These are phyloP conservation scores for Yamadazyma dendronema DNA, from an alignment of 1,139 yeast genomes.

Conservation along the genomic window DNA sequence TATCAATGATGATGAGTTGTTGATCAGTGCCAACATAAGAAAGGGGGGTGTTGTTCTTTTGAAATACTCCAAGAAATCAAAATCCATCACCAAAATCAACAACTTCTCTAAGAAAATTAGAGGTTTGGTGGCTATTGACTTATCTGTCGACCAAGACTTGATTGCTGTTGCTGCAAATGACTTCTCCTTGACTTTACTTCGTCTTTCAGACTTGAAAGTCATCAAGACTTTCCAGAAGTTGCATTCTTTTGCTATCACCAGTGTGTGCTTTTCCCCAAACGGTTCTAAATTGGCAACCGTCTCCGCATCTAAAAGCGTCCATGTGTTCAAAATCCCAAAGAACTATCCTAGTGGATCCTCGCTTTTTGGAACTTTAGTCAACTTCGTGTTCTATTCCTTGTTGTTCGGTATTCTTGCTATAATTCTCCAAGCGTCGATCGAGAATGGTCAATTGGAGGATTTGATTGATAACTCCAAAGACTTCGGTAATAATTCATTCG, in stretches of 20 bases:
- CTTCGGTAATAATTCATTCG: conserved; percentile 22
- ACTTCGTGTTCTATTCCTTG: conserved; percentile 41
- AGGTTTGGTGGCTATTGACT: conserved; percentile 71
- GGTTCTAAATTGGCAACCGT: conserved; percentile 70
- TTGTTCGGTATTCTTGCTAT: conserved; percentile 48
- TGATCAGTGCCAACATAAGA: conserved; percentile 56
- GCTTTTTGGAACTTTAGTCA: conserved; percentile 37
- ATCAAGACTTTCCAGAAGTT: conserved; percentile 55
- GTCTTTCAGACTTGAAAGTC: conserved; percentile 49
- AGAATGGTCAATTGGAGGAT: conserved; percentile 35
- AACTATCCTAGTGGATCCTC: conserved; percentile 47
- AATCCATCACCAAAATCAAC: conserved; percentile 41
- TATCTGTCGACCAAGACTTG: conserved; percentile 41
- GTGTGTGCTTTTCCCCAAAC: conserved; percentile 66
- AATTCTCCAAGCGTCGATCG: conserved; percentile 39
- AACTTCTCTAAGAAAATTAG: conserved; percentile 53
- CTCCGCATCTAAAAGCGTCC: conserved; percentile 77
- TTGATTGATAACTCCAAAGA: conserved; percentile 14
- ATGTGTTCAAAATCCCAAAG: conserved; percentile 60
- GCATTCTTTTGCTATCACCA: conserved; percentile 81
- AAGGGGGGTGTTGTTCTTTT: conserved; percentile 40
- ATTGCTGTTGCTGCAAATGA: conserved; percentile 78
- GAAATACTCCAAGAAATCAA: conserved; percentile 42
- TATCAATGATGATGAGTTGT: conserved; percentile 48
- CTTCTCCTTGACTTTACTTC: conserved; percentile 58